Conservation (phyloP, 148 eudicot genomes). For the Arbutus unedo region DNA sequence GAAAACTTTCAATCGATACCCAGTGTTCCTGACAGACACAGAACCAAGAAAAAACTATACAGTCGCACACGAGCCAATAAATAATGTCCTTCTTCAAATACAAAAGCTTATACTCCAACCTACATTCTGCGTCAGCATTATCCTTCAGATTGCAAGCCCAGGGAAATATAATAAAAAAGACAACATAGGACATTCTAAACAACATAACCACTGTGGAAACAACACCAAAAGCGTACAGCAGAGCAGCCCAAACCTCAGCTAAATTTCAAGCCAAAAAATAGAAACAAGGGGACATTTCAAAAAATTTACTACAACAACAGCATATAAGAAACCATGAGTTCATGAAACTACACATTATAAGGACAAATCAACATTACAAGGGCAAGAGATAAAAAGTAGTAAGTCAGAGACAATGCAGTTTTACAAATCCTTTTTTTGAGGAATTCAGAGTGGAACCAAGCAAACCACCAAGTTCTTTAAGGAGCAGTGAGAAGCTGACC, state of each 20-base stretch:
- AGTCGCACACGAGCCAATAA: background rate
- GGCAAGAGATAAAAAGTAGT: background rate
- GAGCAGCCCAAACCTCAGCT: background rate
- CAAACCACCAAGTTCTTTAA: background rate
- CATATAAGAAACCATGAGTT: background rate
- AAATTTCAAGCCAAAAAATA: background rate
- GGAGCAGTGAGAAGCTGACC: slow-evolving; percentile 8
- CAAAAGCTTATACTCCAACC: background rate
- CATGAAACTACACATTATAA: too few species aligned
- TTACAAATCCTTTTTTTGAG: background rate
- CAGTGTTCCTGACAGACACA: background rate
- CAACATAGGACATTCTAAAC: background rate
- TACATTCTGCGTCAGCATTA: background rate
- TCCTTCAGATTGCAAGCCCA: background rate
- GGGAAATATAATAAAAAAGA: background rate
- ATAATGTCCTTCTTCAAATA: background rate
- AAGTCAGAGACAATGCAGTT: background rate
- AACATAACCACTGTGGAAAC: background rate
- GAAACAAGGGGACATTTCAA: background rate
- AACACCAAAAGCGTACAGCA: background rate
- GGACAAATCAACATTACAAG: background rate
- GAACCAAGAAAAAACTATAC: background rate
- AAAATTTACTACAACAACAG: background rate
- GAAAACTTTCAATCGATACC: background rate
- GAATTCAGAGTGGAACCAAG: slow-evolving; percentile 1